Evolutionary conservation across 1,139 yeast genomes (phyloP).

Genomic region (Magnusiomyces sp.): DNA sequence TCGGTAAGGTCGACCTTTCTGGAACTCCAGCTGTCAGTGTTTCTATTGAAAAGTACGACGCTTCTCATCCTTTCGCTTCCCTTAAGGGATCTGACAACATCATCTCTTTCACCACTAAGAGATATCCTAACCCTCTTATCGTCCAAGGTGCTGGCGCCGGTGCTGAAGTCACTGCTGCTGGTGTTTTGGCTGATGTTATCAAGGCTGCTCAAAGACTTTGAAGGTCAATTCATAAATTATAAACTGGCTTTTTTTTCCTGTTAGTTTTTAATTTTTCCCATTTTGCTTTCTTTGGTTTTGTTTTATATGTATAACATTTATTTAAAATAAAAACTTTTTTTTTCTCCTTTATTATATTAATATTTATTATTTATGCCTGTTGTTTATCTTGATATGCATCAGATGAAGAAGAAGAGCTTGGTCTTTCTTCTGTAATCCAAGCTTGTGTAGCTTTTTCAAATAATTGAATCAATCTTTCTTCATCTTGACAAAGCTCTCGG

Average conservation of each 20-base stretch:
- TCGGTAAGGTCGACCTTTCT: slow-evolving; percentile 79
- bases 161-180: slow-evolving; percentile 97
- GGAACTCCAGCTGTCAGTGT: slow-evolving; percentile 55
- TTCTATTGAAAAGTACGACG: slow-evolving; percentile 70
- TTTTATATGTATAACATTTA: neutral
- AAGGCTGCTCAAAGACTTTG: slow-evolving; percentile 78
- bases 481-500: slow-evolving; percentile 51
- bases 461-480: slow-evolving; percentile 39
- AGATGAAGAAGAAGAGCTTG: slow-evolving; percentile 1
- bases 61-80: slow-evolving; percentile 91
- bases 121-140: slow-evolving; percentile 87
- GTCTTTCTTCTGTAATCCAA: slow-evolving; percentile 13
- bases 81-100: slow-evolving; percentile 95
- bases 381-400: no score
- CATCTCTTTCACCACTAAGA: slow-evolving; percentile 78
- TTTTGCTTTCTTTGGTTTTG: neutral
- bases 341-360: neutral
- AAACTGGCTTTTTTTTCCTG: no score
- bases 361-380: slow-evolving; percentile 7
- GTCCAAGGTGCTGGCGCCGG: slow-evolving; percentile 88
- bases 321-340: neutral
- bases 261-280: no score
- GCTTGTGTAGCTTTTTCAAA: slow-evolving; percentile 42
- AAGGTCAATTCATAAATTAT: no score
- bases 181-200: slow-evolving; percentile 88